Conservation (phyloP, 345 rosid genomes). For the Salix suchowensis region DNA sequence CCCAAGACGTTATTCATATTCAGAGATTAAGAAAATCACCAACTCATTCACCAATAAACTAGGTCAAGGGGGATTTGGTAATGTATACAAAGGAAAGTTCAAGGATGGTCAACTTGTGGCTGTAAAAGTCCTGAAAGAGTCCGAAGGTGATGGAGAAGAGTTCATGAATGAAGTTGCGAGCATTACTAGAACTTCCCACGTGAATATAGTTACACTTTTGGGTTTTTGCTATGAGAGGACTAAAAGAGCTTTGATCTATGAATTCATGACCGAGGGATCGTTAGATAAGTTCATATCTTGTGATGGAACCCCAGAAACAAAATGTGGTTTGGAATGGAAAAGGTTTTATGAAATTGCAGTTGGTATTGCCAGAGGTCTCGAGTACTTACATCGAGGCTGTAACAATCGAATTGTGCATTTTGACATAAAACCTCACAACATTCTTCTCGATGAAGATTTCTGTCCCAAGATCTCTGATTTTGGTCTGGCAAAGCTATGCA, state of each 20-base stretch:
- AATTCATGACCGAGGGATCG: conserved; percentile 38
- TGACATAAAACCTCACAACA: conserved; percentile 26
- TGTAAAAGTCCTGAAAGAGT: conserved; percentile 19
- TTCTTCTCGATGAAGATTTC: conserved; percentile 14
- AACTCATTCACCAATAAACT: conserved; percentile 13
- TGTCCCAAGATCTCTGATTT: conserved; percentile 20
- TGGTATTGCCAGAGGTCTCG: conserved; percentile 15
- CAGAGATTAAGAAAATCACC: conserved; percentile 28
- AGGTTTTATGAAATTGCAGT: conserved; percentile 1
- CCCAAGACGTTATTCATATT: conserved; percentile 11
- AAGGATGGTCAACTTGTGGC: conserved; percentile 23
- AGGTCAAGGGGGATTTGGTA: conserved; percentile 32
- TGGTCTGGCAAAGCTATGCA: conserved; percentile 19
- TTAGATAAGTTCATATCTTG: conserved; percentile 21
- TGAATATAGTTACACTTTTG: conserved; percentile 33
- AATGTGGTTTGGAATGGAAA: not conserved
- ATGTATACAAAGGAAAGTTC: conserved; percentile 28
- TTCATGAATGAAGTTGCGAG: conserved; percentile 47
- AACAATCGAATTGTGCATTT: conserved; percentile 25
- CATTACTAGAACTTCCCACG: conserved; percentile 46
- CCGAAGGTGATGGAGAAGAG: conserved; percentile 25
- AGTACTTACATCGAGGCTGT: conserved; percentile 20
- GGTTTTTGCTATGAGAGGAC: conserved; percentile 39
- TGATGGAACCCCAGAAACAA: not conserved
- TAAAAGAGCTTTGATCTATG: conserved; percentile 34